phyloP scores from a whole-genome alignment of 2,329 filamentous ascomycete species.

The Coniella lustricola region DNA sequence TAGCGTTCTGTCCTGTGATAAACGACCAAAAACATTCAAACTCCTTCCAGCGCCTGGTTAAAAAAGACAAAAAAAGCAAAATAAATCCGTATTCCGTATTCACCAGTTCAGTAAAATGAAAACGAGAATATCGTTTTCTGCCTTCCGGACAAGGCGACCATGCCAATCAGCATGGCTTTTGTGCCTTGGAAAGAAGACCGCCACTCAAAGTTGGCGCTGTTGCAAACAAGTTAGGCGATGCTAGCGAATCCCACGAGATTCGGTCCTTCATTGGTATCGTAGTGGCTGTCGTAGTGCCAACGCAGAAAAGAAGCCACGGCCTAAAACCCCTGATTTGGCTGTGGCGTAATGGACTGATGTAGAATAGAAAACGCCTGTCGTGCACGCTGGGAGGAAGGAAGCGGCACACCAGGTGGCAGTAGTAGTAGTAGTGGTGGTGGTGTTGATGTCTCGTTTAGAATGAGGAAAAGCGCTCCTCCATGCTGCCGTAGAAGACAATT shows the following conservation, averaged over 20 bases:
- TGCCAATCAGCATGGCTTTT: background rate
- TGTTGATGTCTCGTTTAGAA: constrained; percentile 17
- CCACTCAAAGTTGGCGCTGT: constrained; percentile 6
- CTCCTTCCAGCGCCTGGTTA: constrained; percentile 10
- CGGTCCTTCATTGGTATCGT: constrained; percentile 10
- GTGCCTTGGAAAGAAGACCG: constrained; percentile 4
- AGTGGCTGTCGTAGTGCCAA: constrained; percentile 4
- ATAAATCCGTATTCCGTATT: background rate
- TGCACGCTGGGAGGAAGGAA: background rate
- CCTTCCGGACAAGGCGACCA: background rate
- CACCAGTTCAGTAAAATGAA: background rate
- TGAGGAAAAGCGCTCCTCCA: constrained; percentile 52
- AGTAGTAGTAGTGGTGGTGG: background rate
- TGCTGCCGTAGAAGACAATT: constrained; percentile 55
- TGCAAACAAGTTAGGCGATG: constrained; percentile 2
- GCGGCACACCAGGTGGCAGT: background rate
- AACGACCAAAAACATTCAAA: constrained; percentile 9
- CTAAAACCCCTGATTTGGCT: background rate
- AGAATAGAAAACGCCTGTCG: constrained; percentile 8
- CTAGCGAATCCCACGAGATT: background rate
- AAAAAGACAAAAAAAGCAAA: background rate
- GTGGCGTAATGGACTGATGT: background rate
- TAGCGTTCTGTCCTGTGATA: background rate
- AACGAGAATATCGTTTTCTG: background rate
- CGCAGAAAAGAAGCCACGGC: background rate